Evolutionary conservation across 2,329 filamentous ascomycete species (phyloP).

Genomic region (Blastomyces silverae): DNA sequence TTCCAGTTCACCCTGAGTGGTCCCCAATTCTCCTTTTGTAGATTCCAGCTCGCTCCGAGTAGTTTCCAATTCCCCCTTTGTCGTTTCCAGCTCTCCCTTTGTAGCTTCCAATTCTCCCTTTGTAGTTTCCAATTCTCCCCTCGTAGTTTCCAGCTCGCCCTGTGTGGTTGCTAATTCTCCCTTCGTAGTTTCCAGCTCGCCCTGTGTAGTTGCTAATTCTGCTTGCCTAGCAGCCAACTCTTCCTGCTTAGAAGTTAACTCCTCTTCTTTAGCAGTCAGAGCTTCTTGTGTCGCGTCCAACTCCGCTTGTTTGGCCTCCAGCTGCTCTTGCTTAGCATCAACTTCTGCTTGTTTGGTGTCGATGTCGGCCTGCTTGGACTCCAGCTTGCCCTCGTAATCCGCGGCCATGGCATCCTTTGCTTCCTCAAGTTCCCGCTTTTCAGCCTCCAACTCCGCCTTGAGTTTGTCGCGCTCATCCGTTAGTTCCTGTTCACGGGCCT

Average conservation of each 20-base stretch:
- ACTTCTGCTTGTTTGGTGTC: constrained; percentile 31
- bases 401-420: constrained; percentile 33
- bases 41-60: too few relatives aligned
- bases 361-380: constrained; percentile 27
- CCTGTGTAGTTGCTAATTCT: constrained; percentile 15
- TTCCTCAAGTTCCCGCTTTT: constrained; percentile 36
- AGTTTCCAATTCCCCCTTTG: constrained; percentile 16
- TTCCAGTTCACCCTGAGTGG: too few relatives aligned
- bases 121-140: not conserved
- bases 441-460: constrained; percentile 33
- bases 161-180: constrained; percentile 13
- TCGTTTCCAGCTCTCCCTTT: constrained; percentile 19
- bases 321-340: constrained; percentile 31
- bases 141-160: constrained; percentile 16
- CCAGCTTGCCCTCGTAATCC: constrained; percentile 31
- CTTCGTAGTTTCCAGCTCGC: constrained; percentile 21
- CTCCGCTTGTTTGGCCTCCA: constrained; percentile 28
- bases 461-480: constrained; percentile 34
- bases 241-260: constrained; percentile 26
- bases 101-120: constrained; percentile 16
- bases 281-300: constrained; percentile 27
- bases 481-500: constrained; percentile 40
- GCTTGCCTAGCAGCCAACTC: constrained; percentile 25
- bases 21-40: too few relatives aligned
- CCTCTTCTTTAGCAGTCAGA: constrained; percentile 26